Evolutionary conservation across 1,284 basidiomycete species (phyloP).

Genomic region (Ustilago tritici): DNA sequence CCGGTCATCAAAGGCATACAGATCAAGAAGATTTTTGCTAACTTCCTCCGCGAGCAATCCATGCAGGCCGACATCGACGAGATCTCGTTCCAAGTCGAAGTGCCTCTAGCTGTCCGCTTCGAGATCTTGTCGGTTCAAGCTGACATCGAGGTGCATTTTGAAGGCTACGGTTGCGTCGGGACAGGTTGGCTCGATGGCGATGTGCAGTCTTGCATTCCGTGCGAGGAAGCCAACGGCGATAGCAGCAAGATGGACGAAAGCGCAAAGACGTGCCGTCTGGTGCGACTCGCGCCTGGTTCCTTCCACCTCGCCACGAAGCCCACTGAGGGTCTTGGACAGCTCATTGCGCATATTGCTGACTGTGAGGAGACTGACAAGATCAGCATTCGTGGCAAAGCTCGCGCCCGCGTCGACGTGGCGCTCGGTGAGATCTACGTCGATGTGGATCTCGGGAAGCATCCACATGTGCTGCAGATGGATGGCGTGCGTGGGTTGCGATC

Average conservation of each 20-base stretch:
- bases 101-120: conserved; percentile 53
- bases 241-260: background rate
- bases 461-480: conserved; percentile 34
- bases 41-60: conserved; percentile 28
- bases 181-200: conserved; percentile 36
- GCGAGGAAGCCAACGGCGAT: conserved; percentile 1
- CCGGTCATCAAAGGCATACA: conserved; percentile 26
- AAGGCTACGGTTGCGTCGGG: conserved; percentile 50
- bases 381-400: conserved; percentile 49
- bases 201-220: conserved; percentile 26
- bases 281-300: conserved; percentile 32
- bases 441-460: conserved; percentile 44
- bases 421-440: conserved; percentile 49
- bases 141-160: conserved; percentile 56
- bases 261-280: conserved; percentile 10
- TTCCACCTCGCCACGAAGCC: conserved; percentile 30
- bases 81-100: conserved; percentile 40
- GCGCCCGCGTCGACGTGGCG: conserved; percentile 40
- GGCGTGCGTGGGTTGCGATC: conserved; percentile 42
- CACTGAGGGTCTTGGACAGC: conserved; percentile 30
- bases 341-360: conserved; percentile 55
- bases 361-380: conserved; percentile 52
- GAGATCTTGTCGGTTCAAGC: conserved; percentile 41
- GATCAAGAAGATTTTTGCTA: conserved; percentile 39
- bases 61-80: conserved; percentile 49